These are phyloP conservation scores for Ceratobasidium sp. DNA, from an alignment of 1,284 basidiomycete genomes.

Conservation along the genomic window DNA sequence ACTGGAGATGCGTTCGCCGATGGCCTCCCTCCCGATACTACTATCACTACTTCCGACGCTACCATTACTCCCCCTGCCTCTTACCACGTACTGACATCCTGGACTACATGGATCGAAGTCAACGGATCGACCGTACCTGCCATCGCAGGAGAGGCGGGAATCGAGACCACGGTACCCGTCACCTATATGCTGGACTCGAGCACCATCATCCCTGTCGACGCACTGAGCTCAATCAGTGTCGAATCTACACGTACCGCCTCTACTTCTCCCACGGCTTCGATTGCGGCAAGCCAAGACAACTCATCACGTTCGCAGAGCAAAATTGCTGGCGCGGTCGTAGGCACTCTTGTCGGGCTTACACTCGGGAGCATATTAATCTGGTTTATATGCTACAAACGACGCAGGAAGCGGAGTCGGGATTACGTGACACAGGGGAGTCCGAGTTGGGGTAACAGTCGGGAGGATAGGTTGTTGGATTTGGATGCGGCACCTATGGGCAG, in stretches of 20 bases:
- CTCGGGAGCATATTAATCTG: neutral
- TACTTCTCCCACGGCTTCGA: neutral
- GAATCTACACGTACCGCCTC: constrained; percentile 3
- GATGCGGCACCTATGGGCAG: neutral
- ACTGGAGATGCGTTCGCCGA: no score
- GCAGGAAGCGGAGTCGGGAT: neutral
- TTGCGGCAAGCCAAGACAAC: neutral
- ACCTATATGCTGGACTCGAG: constrained; percentile 19
- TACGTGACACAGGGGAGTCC: constrained; percentile 9
- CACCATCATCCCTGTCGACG: constrained; percentile 4
- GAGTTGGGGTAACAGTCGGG: neutral
- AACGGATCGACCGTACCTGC: constrained; percentile 24
- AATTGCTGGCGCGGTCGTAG: neutral
- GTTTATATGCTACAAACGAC: neutral
- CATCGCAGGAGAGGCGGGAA: constrained; percentile 16
- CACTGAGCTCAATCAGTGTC: constrained; percentile 5
- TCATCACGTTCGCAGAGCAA: neutral
- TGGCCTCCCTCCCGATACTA: no score
- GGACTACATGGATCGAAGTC: constrained; percentile 12
- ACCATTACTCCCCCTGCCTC: neutral
- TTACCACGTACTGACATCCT: neutral
- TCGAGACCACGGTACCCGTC: constrained; percentile 10
- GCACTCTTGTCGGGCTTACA: neutral
- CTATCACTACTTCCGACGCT: no score
- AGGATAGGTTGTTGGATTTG: neutral